These are phyloP conservation scores for Aspergillus asperescens DNA, from an alignment of 495 filamentous ascomycete genomes.

Conservation along the genomic window DNA sequence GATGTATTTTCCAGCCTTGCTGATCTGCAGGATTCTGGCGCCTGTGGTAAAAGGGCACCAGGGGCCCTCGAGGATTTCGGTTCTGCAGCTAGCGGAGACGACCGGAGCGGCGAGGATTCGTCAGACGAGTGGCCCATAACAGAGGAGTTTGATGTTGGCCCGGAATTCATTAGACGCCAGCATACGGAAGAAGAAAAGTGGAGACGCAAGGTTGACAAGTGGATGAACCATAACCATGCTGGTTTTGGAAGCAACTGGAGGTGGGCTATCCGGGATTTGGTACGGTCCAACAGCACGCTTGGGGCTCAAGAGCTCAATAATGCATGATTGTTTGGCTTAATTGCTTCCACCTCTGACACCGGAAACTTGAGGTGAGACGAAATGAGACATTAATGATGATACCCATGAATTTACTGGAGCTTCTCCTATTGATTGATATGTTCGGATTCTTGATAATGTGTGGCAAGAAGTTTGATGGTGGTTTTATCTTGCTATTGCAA, in stretches of 20 bases:
- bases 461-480: conserved; percentile 9
- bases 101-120: conserved; percentile 46
- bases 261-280: conserved; percentile 52
- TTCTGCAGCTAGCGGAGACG: conserved; percentile 40
- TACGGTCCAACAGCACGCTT: conserved; percentile 25
- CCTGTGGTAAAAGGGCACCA: conserved; percentile 26
- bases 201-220: conserved; percentile 75
- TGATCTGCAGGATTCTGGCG: conserved; percentile 56
- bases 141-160: conserved; percentile 96
- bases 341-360: neutral
- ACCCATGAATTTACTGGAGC: conserved; percentile 14
- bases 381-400: conserved; percentile 11
- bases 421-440: conserved; percentile 9
- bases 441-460: conserved; percentile 3
- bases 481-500: neutral
- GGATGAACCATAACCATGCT: conserved; percentile 52
- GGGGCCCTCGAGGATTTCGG: conserved; percentile 29
- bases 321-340: conserved; percentile 9
- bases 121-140: conserved; percentile 77
- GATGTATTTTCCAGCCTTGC: conserved; percentile 79
- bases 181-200: conserved; percentile 87
- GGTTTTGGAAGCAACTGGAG: conserved; percentile 44
- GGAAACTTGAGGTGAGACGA: neutral
- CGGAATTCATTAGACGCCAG: conserved; percentile 85
- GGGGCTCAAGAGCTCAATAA: conserved; percentile 15